Evolutionary conservation across 2,329 filamentous ascomycete genomes (phyloP).

Genomic region (Apiospora aurea): DNA sequence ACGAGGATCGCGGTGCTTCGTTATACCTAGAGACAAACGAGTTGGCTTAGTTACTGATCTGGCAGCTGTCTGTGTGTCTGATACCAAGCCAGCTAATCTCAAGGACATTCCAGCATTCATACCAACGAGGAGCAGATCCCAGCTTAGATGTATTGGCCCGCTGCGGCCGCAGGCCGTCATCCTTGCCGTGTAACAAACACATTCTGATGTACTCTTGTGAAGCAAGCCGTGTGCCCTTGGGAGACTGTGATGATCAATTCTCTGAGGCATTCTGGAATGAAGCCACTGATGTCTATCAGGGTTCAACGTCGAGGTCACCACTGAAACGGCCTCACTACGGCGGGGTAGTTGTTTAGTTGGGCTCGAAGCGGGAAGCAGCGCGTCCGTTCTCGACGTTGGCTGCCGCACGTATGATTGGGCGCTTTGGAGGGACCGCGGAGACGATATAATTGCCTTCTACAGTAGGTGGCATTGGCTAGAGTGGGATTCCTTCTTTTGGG

Average conservation of each 20-base stretch:
- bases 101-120: neutral
- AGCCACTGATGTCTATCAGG: neutral
- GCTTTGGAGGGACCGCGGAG: neutral
- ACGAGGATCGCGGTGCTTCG: neutral
- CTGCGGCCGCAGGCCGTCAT: neutral
- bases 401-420: neutral
- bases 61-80: neutral
- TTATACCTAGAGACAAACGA: neutral
- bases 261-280: neutral
- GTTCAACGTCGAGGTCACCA: neutral
- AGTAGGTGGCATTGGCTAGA: slow-evolving; percentile 6
- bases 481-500: neutral
- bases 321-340: neutral
- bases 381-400: neutral
- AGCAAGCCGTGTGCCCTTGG: neutral
- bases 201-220: neutral
- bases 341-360: neutral
- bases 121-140: neutral
- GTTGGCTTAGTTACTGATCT: neutral
- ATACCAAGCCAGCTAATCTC: neutral
- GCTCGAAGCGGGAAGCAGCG: neutral
- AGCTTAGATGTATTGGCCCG: neutral
- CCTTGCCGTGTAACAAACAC: neutral
- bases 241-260: neutral
- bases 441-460: neutral